Evolutionary conservation across 805 yeast genomes (phyloP).

Genomic region (Monosporozyma unispora): DNA sequence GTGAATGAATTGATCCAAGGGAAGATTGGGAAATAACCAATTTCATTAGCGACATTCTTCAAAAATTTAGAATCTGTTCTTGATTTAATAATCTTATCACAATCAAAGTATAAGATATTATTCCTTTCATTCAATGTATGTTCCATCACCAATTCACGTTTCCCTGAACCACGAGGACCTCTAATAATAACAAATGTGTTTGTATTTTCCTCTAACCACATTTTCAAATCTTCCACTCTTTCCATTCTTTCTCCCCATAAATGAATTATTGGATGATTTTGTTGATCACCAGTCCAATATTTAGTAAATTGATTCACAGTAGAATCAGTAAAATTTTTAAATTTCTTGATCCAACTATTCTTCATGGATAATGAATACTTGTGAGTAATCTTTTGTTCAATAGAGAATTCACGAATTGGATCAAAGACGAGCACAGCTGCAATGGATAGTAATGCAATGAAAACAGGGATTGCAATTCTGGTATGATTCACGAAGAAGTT

Average conservation of each 20-base stretch:
- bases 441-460: conserved; percentile 72
- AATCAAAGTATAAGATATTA: conserved; percentile 63
- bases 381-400: conserved; percentile 62
- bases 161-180: conserved; percentile 97
- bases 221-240: conserved; percentile 54
- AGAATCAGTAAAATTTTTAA: conserved; percentile 32
- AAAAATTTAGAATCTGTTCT: conserved; percentile 66
- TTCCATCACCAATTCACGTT: conserved; percentile 64
- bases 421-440: conserved; percentile 82
- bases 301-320: conserved; percentile 32
- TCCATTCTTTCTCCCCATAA: conserved; percentile 69
- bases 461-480: conserved; percentile 69
- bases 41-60: conserved; percentile 56
- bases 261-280: conserved; percentile 18
- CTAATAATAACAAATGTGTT: conserved; percentile 81
- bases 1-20: conserved; percentile 84
- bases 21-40: conserved; percentile 90
- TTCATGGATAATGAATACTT: conserved; percentile 44
- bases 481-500: conserved; percentile 66
- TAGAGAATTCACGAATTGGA: conserved; percentile 78
- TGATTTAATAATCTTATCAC: conserved; percentile 65
- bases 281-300: conserved; percentile 29
- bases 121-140: conserved; percentile 53
- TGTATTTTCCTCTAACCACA: conserved; percentile 83
- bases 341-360: conserved; percentile 30